These are phyloP conservation scores for Apiosordaria backusii DNA, from an alignment of 495 filamentous ascomycete genomes.

Conservation along the genomic window DNA sequence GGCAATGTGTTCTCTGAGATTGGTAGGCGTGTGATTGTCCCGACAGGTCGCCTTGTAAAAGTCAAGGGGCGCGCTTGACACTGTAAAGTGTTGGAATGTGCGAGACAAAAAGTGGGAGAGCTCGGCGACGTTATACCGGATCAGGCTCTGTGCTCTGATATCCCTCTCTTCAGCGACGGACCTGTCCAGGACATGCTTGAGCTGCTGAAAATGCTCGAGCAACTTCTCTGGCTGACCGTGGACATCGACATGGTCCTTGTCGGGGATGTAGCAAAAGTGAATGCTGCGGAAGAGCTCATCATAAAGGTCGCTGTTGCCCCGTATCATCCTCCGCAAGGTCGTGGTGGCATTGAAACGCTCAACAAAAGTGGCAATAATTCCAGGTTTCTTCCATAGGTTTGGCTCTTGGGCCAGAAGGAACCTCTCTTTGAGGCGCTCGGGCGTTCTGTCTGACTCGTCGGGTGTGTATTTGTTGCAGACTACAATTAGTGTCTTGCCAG, in stretches of 20 bases:
- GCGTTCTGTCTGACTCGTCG: neutral
- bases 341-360: conserved; percentile 1
- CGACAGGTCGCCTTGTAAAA: conserved; percentile 1
- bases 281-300: conserved; percentile 5
- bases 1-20: conserved; percentile 9
- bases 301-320: conserved; percentile 6
- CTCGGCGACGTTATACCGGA: conserved; percentile 3
- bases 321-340: neutral
- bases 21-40: conserved; percentile 7
- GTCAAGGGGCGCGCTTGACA: conserved; percentile 3
- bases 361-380: neutral
- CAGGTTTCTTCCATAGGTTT: conserved; percentile 1
- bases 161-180: neutral
- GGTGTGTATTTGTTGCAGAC: conserved; percentile 3
- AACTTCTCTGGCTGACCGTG: conserved; percentile 2
- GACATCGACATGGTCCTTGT: neutral
- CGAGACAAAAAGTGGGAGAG: conserved; percentile 1
- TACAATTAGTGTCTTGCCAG: conserved; percentile 11
- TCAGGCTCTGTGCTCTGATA: conserved; percentile 3
- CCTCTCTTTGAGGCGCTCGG: neutral
- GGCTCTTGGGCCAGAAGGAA: neutral
- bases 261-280: conserved; percentile 11
- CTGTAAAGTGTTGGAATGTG: conserved; percentile 4
- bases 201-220: neutral
- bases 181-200: neutral